Conservation (phyloP, 495 filamentous ascomycete species). For the Tuber melanosporum region DNA sequence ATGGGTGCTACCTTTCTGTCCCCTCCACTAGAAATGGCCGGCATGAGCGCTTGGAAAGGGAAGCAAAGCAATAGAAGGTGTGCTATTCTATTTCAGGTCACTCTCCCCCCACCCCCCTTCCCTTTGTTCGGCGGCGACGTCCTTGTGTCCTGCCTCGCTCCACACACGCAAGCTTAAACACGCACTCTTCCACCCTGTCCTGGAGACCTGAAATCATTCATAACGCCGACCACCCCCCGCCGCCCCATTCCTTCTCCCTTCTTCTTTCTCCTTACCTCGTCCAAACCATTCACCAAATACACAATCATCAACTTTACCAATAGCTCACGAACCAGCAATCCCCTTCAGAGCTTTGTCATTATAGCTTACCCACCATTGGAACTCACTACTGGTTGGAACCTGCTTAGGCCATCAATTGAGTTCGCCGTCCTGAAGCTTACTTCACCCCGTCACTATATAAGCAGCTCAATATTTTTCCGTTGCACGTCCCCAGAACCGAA, state of each 20-base stretch:
- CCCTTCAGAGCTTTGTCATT: neutral
- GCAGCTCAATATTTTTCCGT: neutral
- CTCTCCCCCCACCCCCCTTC: constrained; percentile 26
- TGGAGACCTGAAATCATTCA: constrained; percentile 35
- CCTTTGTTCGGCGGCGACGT: constrained; percentile 35
- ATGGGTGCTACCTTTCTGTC: neutral
- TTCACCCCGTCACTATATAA: neutral
- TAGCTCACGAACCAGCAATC: constrained; percentile 8
- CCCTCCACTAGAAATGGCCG: constrained; percentile 7
- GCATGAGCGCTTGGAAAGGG: constrained; percentile 30
- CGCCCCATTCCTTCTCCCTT: constrained; percentile 39
- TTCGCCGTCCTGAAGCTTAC: constrained; percentile 4
- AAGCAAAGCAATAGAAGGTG: constrained; percentile 16
- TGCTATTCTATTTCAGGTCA: constrained; percentile 39
- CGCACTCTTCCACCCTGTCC: constrained; percentile 33
- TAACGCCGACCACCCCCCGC: constrained; percentile 37
- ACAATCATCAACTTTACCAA: constrained; percentile 16
- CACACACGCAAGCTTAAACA: constrained; percentile 40
- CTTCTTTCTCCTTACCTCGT: constrained; percentile 36
- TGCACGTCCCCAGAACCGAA: neutral
- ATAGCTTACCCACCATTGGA: neutral
- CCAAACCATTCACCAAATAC: constrained; percentile 24
- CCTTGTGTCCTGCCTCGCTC: constrained; percentile 38
- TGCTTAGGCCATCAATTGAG: constrained; percentile 3
- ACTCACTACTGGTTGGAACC: neutral